A percentile compares a stretch with the other conserved stretches of the same genome.
These are phyloP conservation scores for Eucalyptus polyanthemos DNA, from an alignment of 345 rosid genomes.

Conservation along the genomic window DNA sequence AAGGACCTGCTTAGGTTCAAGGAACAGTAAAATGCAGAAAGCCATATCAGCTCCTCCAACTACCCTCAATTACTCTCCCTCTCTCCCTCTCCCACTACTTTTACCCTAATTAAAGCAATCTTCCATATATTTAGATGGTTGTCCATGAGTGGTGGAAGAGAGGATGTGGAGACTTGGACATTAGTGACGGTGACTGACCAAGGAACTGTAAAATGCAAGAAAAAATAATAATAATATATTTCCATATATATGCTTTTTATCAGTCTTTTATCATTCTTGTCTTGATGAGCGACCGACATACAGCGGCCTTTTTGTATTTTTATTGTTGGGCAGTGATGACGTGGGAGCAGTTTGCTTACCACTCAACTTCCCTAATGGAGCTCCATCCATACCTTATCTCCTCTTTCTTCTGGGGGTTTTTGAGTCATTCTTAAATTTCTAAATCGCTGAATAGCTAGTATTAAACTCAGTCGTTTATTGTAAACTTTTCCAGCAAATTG, in stretches of 20 bases:
- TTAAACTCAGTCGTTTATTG: not conserved
- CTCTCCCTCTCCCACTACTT: not conserved
- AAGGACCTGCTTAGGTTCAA: no score
- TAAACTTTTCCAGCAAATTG: not conserved
- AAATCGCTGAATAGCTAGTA: not conserved
- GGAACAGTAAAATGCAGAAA: no score
- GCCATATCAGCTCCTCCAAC: not conserved
- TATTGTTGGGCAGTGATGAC: not conserved
- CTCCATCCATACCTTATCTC: not conserved
- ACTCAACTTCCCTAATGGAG: not conserved
- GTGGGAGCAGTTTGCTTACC: not conserved
- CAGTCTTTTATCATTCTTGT: no score
- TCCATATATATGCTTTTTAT: no score
- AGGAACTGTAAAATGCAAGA: not conserved
- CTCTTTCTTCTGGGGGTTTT: not conserved
- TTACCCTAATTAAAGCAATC: not conserved
- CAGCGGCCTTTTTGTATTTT: rapidly evolving
- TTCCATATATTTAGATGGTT: not conserved
- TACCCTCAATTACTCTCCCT: no score
- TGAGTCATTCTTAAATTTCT: not conserved
- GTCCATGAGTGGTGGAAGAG: not conserved
- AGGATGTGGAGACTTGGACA: not conserved
- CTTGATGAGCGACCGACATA: not conserved
- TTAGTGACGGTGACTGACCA: not conserved
- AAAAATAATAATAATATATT: no score